phyloP scores from a whole-genome alignment of 129 eudicot genomes.

The Flaveria bidentis region DNA sequence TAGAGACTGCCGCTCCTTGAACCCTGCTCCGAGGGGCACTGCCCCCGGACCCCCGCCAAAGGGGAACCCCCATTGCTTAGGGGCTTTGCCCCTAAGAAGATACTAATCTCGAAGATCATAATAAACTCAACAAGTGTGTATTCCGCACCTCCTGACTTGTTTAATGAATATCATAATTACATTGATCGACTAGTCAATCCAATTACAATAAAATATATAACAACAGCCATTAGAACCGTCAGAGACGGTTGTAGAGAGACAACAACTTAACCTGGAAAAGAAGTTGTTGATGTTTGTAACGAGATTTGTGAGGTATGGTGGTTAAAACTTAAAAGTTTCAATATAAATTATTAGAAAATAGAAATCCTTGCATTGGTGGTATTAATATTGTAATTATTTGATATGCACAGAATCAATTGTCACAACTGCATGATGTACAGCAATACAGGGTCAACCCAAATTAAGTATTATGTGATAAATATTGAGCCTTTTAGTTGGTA shows the following conservation, averaged over 20 bases:
- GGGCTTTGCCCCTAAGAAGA: too few species aligned
- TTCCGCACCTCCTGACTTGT: too few species aligned
- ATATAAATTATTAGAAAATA: not conserved
- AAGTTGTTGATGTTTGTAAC: not conserved
- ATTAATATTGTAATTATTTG: conserved; percentile 3
- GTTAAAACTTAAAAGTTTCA: not conserved
- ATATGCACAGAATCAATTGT: conserved; percentile 57
- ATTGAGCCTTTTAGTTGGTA: conserved; percentile 1
- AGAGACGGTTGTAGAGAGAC: too few species aligned
- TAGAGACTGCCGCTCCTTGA: too few species aligned
- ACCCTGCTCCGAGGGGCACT: too few species aligned
- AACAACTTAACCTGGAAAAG: not conserved
- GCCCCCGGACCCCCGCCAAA: too few species aligned
- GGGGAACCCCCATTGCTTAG: too few species aligned
- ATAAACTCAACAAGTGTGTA: too few species aligned
- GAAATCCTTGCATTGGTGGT: not conserved
- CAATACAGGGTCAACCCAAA: conserved; percentile 67
- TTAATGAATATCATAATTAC: too few species aligned
- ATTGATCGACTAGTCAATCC: too few species aligned
- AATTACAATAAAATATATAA: too few species aligned
- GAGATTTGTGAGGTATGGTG: conserved; percentile 36
- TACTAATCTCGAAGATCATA: too few species aligned
- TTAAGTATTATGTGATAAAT: conserved; percentile 57
- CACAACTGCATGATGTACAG: conserved; percentile 77
- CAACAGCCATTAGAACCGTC: conserved; percentile 33